These are phyloP conservation scores for Fusarium sp. DNA, from an alignment of 2,329 filamentous ascomycete species.

Conservation along the genomic window DNA sequence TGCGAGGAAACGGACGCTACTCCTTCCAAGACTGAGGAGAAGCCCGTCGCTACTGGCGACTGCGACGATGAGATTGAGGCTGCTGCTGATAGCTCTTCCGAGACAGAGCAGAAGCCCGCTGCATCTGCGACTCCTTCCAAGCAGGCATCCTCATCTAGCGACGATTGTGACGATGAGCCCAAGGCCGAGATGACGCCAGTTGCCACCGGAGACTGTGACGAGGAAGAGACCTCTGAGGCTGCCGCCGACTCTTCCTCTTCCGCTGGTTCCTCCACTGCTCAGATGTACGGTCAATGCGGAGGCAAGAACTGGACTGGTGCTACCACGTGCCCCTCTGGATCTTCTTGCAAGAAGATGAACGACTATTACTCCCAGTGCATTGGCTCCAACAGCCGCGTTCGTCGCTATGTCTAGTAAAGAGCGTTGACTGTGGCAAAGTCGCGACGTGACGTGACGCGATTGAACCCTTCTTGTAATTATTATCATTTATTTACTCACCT, in stretches of 20 bases:
- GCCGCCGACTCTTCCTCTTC: not conserved
- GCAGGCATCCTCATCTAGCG: not conserved
- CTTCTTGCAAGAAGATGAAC: slow-evolving; percentile 22
- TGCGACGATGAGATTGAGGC: not conserved
- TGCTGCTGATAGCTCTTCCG: not conserved
- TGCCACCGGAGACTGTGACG: not conserved
- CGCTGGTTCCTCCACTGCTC: not conserved
- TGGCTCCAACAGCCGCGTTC: slow-evolving; percentile 3
- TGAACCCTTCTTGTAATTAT: not conserved
- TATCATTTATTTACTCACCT: not conserved
- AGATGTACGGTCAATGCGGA: slow-evolving; percentile 23
- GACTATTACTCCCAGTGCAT: slow-evolving; percentile 29
- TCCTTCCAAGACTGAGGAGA: not conserved
- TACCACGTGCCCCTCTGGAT: slow-evolving; percentile 8
- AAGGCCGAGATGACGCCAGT: not conserved
- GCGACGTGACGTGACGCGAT: not conserved
- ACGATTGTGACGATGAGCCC: not conserved
- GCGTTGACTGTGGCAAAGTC: not conserved
- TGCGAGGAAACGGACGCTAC: not conserved
- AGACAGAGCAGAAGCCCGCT: not conserved
- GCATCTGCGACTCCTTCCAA: not conserved
- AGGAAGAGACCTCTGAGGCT: not conserved
- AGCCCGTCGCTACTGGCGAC: not conserved
- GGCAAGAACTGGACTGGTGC: slow-evolving; percentile 17
- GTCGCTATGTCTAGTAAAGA: not conserved